phyloP scores from a whole-genome alignment of 1,284 basidiomycete species.

The Ganoderma leucocontextum region DNA sequence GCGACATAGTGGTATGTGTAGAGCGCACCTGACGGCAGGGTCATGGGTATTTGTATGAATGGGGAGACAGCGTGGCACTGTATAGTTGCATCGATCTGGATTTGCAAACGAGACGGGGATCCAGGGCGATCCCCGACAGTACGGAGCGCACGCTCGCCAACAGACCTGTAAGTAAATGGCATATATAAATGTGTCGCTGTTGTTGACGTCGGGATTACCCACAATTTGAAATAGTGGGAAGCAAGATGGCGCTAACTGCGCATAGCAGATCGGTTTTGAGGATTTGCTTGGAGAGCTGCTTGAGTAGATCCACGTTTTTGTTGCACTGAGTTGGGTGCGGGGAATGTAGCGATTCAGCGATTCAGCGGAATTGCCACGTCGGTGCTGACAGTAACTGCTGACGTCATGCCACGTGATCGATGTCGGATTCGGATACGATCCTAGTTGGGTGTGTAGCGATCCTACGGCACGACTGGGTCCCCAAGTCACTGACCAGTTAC shows the following conservation, averaged over 20 bases:
- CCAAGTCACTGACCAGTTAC: no score
- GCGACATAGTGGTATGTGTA: background rate
- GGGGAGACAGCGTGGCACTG: background rate
- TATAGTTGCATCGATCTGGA: background rate
- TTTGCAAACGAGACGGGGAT: background rate
- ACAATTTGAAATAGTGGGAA: slow-evolving; percentile 1
- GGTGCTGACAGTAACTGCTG: no score
- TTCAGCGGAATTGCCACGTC: no score
- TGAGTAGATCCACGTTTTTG: no score
- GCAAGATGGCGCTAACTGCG: no score
- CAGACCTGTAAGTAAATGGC: background rate
- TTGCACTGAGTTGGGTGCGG: no score
- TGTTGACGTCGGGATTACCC: background rate
- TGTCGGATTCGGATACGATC: no score
- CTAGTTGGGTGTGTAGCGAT: no score
- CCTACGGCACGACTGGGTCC: no score
- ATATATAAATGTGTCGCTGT: background rate
- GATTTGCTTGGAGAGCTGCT: no score
- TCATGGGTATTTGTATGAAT: background rate
- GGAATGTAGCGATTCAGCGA: no score
- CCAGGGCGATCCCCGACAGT: background rate
- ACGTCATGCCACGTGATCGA: no score
- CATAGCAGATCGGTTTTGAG: background rate
- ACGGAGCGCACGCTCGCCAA: background rate
- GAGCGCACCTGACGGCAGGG: background rate